Conservation (phyloP, 2,329 filamentous ascomycete genomes). For the Cadophora sp. region DNA sequence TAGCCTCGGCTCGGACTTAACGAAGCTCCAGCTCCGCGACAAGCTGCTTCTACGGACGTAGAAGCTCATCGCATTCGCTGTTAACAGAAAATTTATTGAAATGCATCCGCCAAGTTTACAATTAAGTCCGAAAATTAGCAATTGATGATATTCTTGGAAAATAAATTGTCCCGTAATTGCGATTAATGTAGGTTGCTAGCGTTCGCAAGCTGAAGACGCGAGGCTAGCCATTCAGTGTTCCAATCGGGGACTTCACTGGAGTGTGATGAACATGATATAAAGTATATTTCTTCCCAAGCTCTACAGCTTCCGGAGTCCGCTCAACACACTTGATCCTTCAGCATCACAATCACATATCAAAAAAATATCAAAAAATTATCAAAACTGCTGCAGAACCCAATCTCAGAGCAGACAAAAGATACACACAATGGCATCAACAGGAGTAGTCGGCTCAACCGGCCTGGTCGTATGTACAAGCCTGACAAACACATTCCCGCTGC, state of each 20-base stretch:
- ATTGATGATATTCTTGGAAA: not conserved
- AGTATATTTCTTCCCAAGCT: not conserved
- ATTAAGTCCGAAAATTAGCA: conserved; percentile 1
- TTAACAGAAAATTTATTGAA: not conserved
- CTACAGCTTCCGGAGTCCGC: not conserved
- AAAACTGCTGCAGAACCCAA: too few species aligned
- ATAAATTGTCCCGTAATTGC: not conserved
- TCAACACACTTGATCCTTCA: not conserved
- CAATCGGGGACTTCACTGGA: not conserved
- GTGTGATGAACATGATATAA: not conserved
- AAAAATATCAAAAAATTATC: not conserved
- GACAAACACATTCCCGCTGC: conserved; percentile 3
- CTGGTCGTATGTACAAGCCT: conserved; percentile 51
- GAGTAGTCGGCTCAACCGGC: conserved; percentile 47
- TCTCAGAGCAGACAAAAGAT: not conserved
- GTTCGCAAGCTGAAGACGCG: not conserved
- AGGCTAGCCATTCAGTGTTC: not conserved
- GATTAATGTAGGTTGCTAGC: not conserved
- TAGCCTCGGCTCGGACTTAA: not conserved
- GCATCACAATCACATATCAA: not conserved
- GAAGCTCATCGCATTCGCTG: not conserved
- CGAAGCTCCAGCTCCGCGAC: not conserved
- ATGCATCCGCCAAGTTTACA: not conserved
- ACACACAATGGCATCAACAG: conserved; percentile 16
- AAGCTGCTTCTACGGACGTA: not conserved